Conservation (phyloP, 345 rosid genomes). For the Microthlaspi erraticum region DNA sequence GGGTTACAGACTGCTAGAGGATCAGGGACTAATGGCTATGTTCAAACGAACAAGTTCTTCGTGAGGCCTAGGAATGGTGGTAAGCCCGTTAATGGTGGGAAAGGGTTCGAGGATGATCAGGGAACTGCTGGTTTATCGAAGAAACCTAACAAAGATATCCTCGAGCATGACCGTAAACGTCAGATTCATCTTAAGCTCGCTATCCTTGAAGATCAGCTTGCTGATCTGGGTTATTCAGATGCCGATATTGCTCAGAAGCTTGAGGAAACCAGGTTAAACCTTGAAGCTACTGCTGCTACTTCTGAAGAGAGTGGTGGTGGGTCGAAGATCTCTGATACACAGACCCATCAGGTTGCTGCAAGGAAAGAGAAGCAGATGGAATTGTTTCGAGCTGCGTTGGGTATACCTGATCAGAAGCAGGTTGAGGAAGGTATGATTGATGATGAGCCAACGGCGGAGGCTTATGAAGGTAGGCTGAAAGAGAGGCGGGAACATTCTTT, state of each 20-base stretch:
- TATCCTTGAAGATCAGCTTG: constrained; percentile 77
- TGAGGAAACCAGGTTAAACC: constrained; percentile 66
- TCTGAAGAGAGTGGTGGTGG: constrained; percentile 47
- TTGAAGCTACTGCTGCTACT: constrained; percentile 68
- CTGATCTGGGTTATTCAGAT: constrained; percentile 81
- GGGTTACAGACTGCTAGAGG: constrained; percentile 95
- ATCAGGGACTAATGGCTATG: constrained; percentile 95
- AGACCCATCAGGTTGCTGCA: constrained; percentile 91
- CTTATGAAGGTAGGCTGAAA: constrained; percentile 32
- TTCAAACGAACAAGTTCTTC: constrained; percentile 87
- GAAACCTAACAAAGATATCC: constrained; percentile 83
- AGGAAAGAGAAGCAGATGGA: constrained; percentile 98
- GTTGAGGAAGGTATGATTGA: constrained; percentile 49
- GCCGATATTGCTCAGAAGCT: constrained; percentile 83
- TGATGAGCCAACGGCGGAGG: constrained; percentile 46
- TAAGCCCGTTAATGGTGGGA: constrained; percentile 59
- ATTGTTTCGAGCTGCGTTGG: constrained; percentile 80
- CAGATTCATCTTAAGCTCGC: constrained; percentile 90
- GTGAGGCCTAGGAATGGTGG: constrained; percentile 69
- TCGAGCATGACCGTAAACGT: constrained; percentile 91
- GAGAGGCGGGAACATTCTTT: constrained; percentile 77
- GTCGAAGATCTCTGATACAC: constrained; percentile 73
- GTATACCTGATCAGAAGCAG: constrained; percentile 52
- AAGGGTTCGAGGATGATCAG: constrained; percentile 75
- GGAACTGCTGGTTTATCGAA: constrained; percentile 85